These are phyloP conservation scores for Lipomyces yamadae DNA, from an alignment of 805 yeast genomes.

Conservation along the genomic window DNA sequence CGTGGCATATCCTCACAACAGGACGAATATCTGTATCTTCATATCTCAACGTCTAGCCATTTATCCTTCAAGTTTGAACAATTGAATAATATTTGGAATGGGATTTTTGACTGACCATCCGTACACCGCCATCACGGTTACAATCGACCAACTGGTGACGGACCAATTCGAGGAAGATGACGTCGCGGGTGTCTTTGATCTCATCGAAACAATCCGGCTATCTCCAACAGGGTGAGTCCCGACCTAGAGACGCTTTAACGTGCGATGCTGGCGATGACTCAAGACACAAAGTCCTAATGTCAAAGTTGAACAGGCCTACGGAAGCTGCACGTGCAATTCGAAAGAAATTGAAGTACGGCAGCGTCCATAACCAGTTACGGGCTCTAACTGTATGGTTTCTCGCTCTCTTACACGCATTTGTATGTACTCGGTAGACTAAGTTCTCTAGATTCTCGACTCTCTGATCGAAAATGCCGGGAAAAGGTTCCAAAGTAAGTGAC, in stretches of 20 bases:
- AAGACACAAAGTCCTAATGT: not conserved
- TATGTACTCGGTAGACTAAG: not conserved
- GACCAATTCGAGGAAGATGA: constrained; percentile 47
- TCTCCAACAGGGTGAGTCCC: constrained; percentile 47
- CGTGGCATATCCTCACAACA: not conserved
- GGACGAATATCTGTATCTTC: not conserved
- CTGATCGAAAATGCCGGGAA: constrained; percentile 62
- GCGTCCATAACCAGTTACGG: constrained; percentile 62
- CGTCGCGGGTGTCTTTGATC: constrained; percentile 58
- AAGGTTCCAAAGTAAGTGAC: constrained; percentile 39
- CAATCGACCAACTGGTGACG: constrained; percentile 47
- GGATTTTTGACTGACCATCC: constrained; percentile 46
- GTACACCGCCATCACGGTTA: constrained; percentile 51
- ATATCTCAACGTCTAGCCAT: too few species aligned
- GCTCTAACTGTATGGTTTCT: constrained; percentile 59
- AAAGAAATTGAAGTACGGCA: constrained; percentile 88
- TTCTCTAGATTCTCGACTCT: constrained; percentile 54
- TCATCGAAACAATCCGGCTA: constrained; percentile 58
- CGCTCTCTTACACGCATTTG: too few species aligned
- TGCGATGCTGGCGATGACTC: constrained; percentile 15
- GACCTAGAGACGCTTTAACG: not conserved
- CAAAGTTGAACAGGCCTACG: constrained; percentile 50
- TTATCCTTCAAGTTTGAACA: not conserved
- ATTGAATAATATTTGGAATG: constrained; percentile 11
- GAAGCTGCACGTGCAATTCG: constrained; percentile 94